phyloP scores from a whole-genome alignment of 2,329 filamentous ascomycete species.

The Ciborinia camelliae region DNA sequence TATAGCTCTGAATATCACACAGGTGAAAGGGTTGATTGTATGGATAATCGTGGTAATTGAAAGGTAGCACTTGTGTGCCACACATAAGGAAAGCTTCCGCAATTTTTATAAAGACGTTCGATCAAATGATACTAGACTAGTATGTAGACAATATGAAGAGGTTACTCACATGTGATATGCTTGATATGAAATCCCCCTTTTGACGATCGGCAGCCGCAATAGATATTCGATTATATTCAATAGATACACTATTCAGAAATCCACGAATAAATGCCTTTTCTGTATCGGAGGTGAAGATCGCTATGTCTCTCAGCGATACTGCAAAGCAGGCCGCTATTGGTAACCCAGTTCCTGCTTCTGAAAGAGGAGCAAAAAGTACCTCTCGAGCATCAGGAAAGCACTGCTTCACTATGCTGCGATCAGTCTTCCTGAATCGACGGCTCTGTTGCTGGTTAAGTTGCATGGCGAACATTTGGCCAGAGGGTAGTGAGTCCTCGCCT shows the following conservation, averaged over 20 bases:
- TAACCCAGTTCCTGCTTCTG: conserved; percentile 40
- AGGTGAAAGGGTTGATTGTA: not conserved
- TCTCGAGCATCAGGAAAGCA: conserved; percentile 38
- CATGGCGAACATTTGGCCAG: not conserved
- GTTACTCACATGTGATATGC: conserved; percentile 48
- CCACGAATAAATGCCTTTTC: conserved; percentile 38
- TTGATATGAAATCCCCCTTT: conserved; percentile 54
- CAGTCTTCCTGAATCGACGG: not conserved
- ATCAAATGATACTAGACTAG: not conserved
- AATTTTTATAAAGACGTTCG: not conserved
- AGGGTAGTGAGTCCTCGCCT: not conserved
- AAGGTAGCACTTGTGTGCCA: not conserved
- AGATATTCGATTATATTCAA: conserved; percentile 41
- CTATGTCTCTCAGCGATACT: conserved; percentile 35
- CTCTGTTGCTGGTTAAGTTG: not conserved
- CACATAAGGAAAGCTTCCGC: too few species aligned
- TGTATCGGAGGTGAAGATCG: conserved; percentile 32
- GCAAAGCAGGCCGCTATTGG: conserved; percentile 38
- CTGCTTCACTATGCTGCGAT: conserved; percentile 4
- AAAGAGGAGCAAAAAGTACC: conserved; percentile 41
- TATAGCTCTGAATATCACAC: not conserved
- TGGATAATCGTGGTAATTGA: not conserved
- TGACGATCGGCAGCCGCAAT: conserved; percentile 46
- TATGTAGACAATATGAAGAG: not conserved
- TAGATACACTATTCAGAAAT: conserved; percentile 37